Percentiles rank a stretch among this genome's conserved stretches.
Conservation (phyloP, 2,329 filamentous ascomycete genomes). For the Septoria petroselini region DNA sequence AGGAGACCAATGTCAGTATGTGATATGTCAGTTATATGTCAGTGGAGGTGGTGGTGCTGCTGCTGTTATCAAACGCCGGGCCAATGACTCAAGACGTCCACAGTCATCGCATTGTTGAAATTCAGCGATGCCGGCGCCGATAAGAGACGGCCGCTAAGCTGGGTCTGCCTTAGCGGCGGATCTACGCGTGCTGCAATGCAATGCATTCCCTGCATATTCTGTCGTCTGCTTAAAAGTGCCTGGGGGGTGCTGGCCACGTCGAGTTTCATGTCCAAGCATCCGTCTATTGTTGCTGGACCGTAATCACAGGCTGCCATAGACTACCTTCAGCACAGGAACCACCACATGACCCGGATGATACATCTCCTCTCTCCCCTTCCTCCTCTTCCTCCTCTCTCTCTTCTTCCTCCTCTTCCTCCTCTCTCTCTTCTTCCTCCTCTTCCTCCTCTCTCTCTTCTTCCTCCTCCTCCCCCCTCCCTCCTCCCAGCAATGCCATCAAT, state of each 20-base stretch:
- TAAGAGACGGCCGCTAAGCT: too few relatives aligned
- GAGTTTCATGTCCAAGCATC: background rate
- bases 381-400: background rate
- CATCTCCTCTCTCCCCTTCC: background rate
- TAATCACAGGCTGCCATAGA: background rate
- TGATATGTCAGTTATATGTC: too few relatives aligned
- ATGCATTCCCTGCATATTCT: background rate
- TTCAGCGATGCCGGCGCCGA: background rate
- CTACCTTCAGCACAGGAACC: too few relatives aligned
- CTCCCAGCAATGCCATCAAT: too few relatives aligned
- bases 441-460: background rate
- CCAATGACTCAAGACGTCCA: background rate
- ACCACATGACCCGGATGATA: background rate
- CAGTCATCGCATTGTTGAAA: background rate
- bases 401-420: too few relatives aligned
- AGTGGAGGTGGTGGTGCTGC: too few relatives aligned
- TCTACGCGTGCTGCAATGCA: background rate
- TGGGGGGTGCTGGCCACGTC: slow-evolving; percentile 1
- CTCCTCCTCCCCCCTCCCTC: background rate
- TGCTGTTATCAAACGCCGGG: too few relatives aligned
- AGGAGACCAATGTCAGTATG: background rate
- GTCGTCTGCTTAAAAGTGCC: background rate
- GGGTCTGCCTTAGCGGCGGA: background rate
- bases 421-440: too few relatives aligned
- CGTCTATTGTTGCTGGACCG: background rate